Evolutionary conservation across 78 protist species (phyloP).

Genomic region (Capsaspora owczarzaki): DNA sequence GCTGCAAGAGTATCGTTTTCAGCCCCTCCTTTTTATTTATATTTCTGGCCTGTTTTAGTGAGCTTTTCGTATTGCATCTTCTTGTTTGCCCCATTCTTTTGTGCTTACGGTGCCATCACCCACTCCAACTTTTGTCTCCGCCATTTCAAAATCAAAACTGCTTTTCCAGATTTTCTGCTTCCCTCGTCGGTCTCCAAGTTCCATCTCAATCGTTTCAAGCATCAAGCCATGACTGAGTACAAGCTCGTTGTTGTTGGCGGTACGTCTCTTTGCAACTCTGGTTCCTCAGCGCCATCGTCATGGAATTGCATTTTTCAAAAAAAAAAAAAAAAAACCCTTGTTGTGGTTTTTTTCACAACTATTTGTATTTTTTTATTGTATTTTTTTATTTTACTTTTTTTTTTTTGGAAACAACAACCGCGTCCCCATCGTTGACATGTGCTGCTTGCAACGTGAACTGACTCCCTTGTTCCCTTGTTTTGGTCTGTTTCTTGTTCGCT

Average conservation of each 20-base stretch:
- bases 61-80: too few species aligned
- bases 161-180: neutral
- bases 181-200: neutral
- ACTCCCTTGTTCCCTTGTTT: neutral
- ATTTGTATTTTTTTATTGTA: neutral
- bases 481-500: neutral
- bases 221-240: conserved; percentile 32
- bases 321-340: too few species aligned
- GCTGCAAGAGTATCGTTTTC: too few species aligned
- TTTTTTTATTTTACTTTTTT: neutral
- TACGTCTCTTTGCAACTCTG: neutral
- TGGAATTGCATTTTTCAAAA: neutral
- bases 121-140: too few species aligned
- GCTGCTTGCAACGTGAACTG: neutral
- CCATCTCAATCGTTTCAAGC: neutral
- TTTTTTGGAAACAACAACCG: neutral
- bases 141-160: neutral
- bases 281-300: neutral
- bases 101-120: too few species aligned
- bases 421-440: neutral
- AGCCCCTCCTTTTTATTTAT: too few species aligned
- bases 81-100: too few species aligned
- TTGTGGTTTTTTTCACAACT: neutral
- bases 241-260: conserved; percentile 40
- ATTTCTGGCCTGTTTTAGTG: too few species aligned